phyloP scores from a whole-genome alignment of 495 filamentous ascomycete species.

The Neurospora terricola region DNA sequence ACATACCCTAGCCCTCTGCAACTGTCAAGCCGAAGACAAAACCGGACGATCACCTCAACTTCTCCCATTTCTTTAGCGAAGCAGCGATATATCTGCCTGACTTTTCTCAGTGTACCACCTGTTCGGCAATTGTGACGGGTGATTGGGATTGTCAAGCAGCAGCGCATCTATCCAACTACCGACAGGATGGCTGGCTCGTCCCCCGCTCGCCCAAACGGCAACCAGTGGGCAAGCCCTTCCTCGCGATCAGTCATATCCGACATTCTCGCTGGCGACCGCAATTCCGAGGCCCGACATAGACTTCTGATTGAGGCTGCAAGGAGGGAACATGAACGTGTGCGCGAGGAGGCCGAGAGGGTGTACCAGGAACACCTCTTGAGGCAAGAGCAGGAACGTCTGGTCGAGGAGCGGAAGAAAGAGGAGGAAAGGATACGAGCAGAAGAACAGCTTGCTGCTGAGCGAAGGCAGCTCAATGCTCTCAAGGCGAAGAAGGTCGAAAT shows the following conservation, averaged over 20 bases:
- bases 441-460: slow-evolving; percentile 30
- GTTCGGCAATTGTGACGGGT: neutral
- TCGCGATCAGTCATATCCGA: slow-evolving; percentile 25
- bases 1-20: neutral
- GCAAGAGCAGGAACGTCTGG: slow-evolving; percentile 35
- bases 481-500: slow-evolving; percentile 34
- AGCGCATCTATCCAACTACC: neutral
- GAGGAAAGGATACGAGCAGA: slow-evolving; percentile 42
- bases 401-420: slow-evolving; percentile 39
- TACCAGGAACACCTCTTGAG: slow-evolving; percentile 35
- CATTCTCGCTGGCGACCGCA: slow-evolving; percentile 28
- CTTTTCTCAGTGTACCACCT: neutral
- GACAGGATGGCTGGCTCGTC: slow-evolving; percentile 30
- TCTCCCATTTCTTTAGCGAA: neutral
- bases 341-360: slow-evolving; percentile 46
- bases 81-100: neutral
- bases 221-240: slow-evolving; percentile 24
- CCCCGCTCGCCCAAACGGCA: slow-evolving; percentile 23
- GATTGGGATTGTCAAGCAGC: neutral
- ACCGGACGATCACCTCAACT: neutral
- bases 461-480: slow-evolving; percentile 30
- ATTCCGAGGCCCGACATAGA: slow-evolving; percentile 42
- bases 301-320: slow-evolving; percentile 53
- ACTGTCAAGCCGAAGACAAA: neutral
- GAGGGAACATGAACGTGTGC: slow-evolving; percentile 51